phyloP scores from a whole-genome alignment of 371 early-diverging fungal species.

The Lichtheimia corymbifera region DNA sequence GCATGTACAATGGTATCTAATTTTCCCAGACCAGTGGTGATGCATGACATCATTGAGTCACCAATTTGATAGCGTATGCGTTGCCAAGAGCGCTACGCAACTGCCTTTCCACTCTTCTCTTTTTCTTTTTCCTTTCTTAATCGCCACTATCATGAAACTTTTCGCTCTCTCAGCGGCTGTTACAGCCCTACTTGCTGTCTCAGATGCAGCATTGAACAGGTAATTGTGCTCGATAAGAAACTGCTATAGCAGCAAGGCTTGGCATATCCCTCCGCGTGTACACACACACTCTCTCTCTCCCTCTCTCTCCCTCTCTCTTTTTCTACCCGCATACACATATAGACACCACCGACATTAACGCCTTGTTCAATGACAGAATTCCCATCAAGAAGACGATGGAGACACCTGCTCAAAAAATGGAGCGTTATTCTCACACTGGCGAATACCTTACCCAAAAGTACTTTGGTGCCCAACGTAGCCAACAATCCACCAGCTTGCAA shows the following conservation, averaged over 20 bases:
- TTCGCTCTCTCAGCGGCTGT: slow-evolving; percentile 13
- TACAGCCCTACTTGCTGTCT: slow-evolving; percentile 12
- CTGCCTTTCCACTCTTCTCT: background rate
- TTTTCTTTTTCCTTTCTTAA: slow-evolving; percentile 6
- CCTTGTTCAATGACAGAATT: slow-evolving; percentile 44
- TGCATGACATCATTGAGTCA: no score
- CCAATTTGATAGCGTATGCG: no score
- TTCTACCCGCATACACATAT: background rate
- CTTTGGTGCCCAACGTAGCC: slow-evolving; percentile 58
- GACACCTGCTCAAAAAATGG: slow-evolving; percentile 62
- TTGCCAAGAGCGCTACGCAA: no score
- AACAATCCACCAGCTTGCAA: slow-evolving; percentile 54
- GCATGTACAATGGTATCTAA: no score
- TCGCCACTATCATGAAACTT: slow-evolving; percentile 13
- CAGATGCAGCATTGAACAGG: slow-evolving; percentile 15
- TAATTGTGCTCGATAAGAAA: slow-evolving; percentile 1
- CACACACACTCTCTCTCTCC: background rate
- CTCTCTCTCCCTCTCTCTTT: background rate
- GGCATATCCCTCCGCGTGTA: background rate
- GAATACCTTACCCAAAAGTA: slow-evolving; percentile 77
- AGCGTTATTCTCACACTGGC: slow-evolving; percentile 66
- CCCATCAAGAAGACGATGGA: slow-evolving; percentile 74
- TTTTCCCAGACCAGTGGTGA: no score
- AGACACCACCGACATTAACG: background rate
- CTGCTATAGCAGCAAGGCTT: no score